phyloP scores from a whole-genome alignment of 2,329 filamentous ascomycete species.

The Fusarium tupiense region DNA sequence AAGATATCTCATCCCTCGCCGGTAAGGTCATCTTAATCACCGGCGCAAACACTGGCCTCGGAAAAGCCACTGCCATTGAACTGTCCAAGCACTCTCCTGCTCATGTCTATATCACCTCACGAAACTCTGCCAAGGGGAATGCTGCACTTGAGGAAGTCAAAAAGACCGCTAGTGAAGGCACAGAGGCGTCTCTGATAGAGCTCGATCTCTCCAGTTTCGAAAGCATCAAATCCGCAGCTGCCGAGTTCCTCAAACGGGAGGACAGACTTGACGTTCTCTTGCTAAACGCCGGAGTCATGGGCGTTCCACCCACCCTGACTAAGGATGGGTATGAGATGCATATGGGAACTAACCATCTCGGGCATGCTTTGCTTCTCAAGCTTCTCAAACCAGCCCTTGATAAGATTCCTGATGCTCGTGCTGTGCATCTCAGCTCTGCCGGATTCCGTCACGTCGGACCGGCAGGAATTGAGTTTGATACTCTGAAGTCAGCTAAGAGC shows the following conservation, averaged over 20 bases:
- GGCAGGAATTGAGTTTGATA: not conserved
- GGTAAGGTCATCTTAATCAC: not conserved
- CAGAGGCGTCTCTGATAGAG: not conserved
- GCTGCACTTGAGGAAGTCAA: not conserved
- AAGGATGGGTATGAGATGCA: slow-evolving; percentile 11
- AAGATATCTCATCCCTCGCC: not conserved
- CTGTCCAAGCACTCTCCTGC: not conserved
- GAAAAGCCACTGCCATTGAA: slow-evolving; percentile 3
- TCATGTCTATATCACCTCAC: not conserved
- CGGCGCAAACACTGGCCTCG: not conserved
- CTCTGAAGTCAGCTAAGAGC: not conserved
- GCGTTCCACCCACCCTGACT: not conserved
- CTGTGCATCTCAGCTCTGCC: not conserved
- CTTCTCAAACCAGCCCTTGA: not conserved
- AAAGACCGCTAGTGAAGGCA: fast-evolving
- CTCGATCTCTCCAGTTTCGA: not conserved
- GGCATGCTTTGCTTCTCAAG: not conserved
- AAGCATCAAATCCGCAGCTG: not conserved
- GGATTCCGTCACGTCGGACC: not conserved
- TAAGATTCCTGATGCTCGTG: not conserved
- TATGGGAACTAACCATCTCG: slow-evolving; percentile 4
- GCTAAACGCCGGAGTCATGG: slow-evolving; percentile 4
- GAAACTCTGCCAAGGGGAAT: not conserved
- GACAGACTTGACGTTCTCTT: not conserved
- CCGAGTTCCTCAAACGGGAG: not conserved